phyloP scores from a whole-genome alignment of 352 stramenopile genomes.

The Phytophthora nicotianae region DNA sequence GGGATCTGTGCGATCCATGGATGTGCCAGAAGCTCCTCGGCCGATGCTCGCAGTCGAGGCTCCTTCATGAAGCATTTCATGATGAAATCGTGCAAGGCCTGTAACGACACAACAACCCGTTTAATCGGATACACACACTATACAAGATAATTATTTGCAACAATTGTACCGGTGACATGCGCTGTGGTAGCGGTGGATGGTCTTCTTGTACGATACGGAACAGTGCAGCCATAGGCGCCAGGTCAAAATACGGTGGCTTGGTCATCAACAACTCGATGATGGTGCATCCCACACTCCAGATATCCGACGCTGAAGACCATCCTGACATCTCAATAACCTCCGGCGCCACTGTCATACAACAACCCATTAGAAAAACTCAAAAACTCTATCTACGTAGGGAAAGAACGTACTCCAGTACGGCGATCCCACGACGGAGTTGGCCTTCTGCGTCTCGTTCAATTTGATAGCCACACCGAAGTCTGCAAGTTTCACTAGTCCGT shows the following conservation, averaged over 20 bases:
- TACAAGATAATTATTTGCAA: not conserved
- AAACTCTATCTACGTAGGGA: not conserved
- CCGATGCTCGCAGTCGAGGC: constrained; percentile 76
- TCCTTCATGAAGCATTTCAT: constrained; percentile 95
- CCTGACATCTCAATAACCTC: constrained; percentile 96
- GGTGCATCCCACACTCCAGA: constrained; percentile 95
- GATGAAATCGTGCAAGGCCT: constrained; percentile 92
- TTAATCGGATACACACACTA: not conserved
- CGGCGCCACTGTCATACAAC: constrained; percentile 82
- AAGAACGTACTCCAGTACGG: constrained; percentile 92
- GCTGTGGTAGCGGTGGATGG: constrained; percentile 88
- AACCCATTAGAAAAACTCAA: not conserved
- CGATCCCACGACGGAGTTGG: constrained; percentile 91
- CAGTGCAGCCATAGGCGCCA: constrained; percentile 89
- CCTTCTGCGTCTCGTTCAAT: constrained; percentile 87
- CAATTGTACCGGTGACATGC: constrained; percentile 76
- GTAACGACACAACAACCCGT: constrained; percentile 3
- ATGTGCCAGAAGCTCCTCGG: constrained; percentile 86
- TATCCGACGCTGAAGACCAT: constrained; percentile 92
- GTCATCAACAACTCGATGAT: constrained; percentile 94
- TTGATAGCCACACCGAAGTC: constrained; percentile 94
- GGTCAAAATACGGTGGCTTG: constrained; percentile 94
- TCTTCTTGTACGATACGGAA: constrained; percentile 95
- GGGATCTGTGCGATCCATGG: constrained; percentile 92
- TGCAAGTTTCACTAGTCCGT: constrained; percentile 91